A percentile compares a stretch with the other conserved stretches of the same genome.
Conservation (phyloP, 2,329 filamentous ascomycete genomes). For the Didymella pinodella region DNA sequence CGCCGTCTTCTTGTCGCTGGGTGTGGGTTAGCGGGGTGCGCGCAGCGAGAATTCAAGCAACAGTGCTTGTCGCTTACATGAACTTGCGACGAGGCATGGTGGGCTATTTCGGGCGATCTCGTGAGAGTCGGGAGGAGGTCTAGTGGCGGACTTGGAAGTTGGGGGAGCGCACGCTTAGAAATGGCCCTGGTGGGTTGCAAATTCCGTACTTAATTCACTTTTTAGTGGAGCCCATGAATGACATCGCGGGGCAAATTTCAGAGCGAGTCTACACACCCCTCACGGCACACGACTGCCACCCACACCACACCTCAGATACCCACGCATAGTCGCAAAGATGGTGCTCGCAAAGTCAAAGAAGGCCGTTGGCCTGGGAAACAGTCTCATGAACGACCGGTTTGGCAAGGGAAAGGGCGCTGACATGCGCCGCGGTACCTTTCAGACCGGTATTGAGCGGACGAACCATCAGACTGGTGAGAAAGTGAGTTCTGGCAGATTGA, state of each 20-base stretch:
- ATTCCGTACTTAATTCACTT: conserved; percentile 56
- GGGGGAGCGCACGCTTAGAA: conserved; percentile 44
- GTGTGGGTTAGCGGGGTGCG: conserved; percentile 42
- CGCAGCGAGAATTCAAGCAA: neutral
- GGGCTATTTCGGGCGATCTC: conserved; percentile 26
- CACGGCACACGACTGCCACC: conserved; percentile 24
- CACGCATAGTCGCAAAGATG: conserved; percentile 58
- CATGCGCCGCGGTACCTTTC: conserved; percentile 74
- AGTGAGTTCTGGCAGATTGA: conserved; percentile 49
- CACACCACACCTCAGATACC: conserved; percentile 28
- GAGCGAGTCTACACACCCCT: conserved; percentile 27
- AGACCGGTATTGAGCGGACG: conserved; percentile 71
- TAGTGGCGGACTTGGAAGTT: conserved; percentile 28
- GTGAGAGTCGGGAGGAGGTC: conserved; percentile 1
- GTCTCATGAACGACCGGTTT: conserved; percentile 98
- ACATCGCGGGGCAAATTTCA: conserved; percentile 39
- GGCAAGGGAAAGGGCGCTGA: conserved; percentile 88
- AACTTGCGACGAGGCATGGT: conserved; percentile 78
- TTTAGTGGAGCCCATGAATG: conserved; percentile 67
- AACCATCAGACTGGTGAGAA: conserved; percentile 81
- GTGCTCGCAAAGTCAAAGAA: conserved; percentile 93
- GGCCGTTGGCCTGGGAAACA: conserved; percentile 91
- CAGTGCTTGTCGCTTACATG: conserved; percentile 64
- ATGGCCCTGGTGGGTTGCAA: conserved; percentile 26
- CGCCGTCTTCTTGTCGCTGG: conserved; percentile 86